These are phyloP conservation scores for Rhododendron simsii DNA, from an alignment of 148 eudicot genomes.

Conservation along the genomic window DNA sequence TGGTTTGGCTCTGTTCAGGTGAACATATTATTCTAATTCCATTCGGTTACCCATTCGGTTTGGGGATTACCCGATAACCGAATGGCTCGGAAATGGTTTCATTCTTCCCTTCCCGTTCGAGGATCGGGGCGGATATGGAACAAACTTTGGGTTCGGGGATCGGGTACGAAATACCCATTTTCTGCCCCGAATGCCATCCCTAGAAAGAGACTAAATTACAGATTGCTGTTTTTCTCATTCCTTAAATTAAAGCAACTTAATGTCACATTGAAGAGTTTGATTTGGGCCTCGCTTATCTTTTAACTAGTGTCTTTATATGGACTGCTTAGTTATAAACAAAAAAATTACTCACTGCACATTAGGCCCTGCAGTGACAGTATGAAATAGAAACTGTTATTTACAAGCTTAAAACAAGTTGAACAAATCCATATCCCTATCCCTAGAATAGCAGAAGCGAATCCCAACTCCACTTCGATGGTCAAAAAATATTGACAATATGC, in stretches of 20 bases:
- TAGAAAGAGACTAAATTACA: background rate
- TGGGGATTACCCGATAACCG: no score
- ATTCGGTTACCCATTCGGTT: no score
- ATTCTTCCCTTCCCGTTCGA: no score
- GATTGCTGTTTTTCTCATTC: background rate
- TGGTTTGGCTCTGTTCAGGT: no score
- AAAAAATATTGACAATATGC: background rate
- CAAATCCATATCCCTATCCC: background rate
- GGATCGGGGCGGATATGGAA: no score
- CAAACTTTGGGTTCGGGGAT: no score
- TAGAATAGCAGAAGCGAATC: background rate
- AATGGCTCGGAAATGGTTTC: no score
- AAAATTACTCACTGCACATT: background rate
- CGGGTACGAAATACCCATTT: no score
- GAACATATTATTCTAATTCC: no score
- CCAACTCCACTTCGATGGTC: background rate
- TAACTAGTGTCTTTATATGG: background rate
- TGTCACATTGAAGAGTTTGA: background rate
- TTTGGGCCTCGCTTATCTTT: background rate
- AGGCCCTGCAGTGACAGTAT: background rate
- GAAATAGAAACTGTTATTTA: background rate
- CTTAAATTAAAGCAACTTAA: background rate
- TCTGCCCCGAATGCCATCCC: no score
- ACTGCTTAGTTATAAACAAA: background rate
- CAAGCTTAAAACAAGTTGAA: background rate